These are phyloP conservation scores for Neoboletus brunneissimus DNA, from an alignment of 768 basidiomycete genomes.

Conservation along the genomic window DNA sequence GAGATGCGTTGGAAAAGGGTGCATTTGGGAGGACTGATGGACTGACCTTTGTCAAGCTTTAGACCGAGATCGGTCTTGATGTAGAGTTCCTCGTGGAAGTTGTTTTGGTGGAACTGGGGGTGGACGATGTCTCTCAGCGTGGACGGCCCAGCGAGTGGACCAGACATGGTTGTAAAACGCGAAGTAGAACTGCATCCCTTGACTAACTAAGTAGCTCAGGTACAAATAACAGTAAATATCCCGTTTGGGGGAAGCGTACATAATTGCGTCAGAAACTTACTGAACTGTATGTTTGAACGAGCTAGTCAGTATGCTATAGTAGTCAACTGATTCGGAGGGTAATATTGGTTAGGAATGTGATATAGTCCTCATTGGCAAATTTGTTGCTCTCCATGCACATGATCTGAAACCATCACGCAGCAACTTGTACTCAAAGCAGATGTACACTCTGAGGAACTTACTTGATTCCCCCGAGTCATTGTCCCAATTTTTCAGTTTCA, in stretches of 20 bases:
- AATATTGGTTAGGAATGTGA: too few species aligned
- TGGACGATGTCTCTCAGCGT: slow-evolving; percentile 66
- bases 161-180: slow-evolving; percentile 28
- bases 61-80: slow-evolving; percentile 80
- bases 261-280: background rate
- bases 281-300: background rate
- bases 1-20: slow-evolving; percentile 6
- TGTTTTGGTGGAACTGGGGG: slow-evolving; percentile 94
- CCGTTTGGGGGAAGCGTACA: background rate
- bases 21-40: background rate
- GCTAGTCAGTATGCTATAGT: too few species aligned
- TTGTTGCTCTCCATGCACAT: too few species aligned
- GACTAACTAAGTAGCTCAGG: background rate
- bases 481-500: too few species aligned
- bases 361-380: too few species aligned
- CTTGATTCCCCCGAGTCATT: too few species aligned
- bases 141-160: slow-evolving; percentile 57
- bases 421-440: too few species aligned
- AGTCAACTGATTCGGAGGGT: too few species aligned
- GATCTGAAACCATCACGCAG: too few species aligned
- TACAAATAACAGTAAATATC: background rate
- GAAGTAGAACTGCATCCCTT: background rate
- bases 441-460: too few species aligned
- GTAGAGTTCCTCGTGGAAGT: slow-evolving; percentile 75
- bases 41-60: slow-evolving; percentile 86